Evolutionary conservation across 441 rosid genomes (phyloP), one percentile per base, ranked within the genome.

Genomic region (Brassica balearica): DNA sequence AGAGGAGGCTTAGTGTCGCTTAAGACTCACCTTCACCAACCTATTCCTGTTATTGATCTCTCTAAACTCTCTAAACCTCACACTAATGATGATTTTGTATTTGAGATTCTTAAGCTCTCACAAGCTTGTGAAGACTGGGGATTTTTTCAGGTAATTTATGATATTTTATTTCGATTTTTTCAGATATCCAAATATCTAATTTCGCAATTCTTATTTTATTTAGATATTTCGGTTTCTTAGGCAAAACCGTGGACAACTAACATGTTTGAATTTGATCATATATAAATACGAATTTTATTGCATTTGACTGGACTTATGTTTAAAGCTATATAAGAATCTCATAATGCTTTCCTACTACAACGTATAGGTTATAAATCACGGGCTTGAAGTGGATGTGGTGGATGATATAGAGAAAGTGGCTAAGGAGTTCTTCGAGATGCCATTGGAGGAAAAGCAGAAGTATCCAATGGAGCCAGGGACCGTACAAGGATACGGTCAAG

Each of bases 401-500:
- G 92, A 85, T 68, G 82, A 78, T 56, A 83, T 87, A 58, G 92
- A 90, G 83, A 82, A 86, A 67, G 86, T 86, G 56, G 89, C 89
- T 6, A 80, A 71, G 29, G 90, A 84, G 69, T 90, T 88, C 82
- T 88, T 90, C 78, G 87, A 82, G 78, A 62, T 87, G 74, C 95
- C 95, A 43, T 69, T 90, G 66, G 88, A 86, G 63, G 95, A 90
- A 83, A 90, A 90, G 76, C 81, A 75, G 67, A 88, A 85, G 79
- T 88, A 90, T 71, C 90, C 90, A 4, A 86, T 90, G 92, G 87
- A 81, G 46, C 90, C 92, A 17, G 95, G 95, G 74, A 90, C 92
- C 0, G 89, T 90, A 78, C 95, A 90, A 76, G 92, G 95, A 60
- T 88, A 90, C 51, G 95, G 95, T 14, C 92, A 90, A 76, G 95